Evolutionary conservation across 2,329 filamentous ascomycete species (phyloP), one percentile per base, ranked within the genome.

Genomic region (Colletotrichum tropicale): DNA sequence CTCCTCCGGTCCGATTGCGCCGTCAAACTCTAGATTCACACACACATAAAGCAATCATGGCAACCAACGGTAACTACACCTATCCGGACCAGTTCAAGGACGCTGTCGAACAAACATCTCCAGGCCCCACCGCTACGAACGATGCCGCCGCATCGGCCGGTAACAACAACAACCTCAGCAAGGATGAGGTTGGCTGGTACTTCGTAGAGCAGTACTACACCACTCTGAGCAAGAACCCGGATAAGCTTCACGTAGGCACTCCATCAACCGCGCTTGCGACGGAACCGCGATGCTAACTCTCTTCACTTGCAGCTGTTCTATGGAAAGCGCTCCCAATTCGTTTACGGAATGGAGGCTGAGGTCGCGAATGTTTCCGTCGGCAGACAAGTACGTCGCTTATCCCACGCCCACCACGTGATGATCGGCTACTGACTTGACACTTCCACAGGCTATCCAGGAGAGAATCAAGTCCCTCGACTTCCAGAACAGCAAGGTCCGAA

Each of bases 161-260:
- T 34, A 81, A 81, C 71, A 87, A 84, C 81, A 87, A 83, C 82
- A 88, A 90, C 80, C 86, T 92, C 55, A 89, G 90, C 81, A 98
- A 98, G 89, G 96, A 98, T 85, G 95, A 98, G 88, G 96, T 99
- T 80, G 97, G 96, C 86, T 99, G 97, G 97, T 98, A 96, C 88
- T 99, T 99, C 81, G 97, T 99, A 75, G 96, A 98, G 91, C 96
- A 98, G 87, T 99, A 98, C 90, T 99, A 99, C 88, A 98, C 95
- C 80, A 99, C 96, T 77, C 88, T 99, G 83, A 98, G 96, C 92
- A 96, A 96, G 87, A 94, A 89, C 79, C 96, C 97, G 26, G 96
- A 98, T 84, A 98, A 97, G 87, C 94, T 99, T 81, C 96, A 96
- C 83, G 92, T 93, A 87, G 81, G 91, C 36, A 28, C 87, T 55